A percentile compares a stretch with the other conserved stretches of the same genome.
Evolutionary conservation across 1,284 basidiomycete species (phyloP).

Genomic region (Bjerkandera adusta): DNA sequence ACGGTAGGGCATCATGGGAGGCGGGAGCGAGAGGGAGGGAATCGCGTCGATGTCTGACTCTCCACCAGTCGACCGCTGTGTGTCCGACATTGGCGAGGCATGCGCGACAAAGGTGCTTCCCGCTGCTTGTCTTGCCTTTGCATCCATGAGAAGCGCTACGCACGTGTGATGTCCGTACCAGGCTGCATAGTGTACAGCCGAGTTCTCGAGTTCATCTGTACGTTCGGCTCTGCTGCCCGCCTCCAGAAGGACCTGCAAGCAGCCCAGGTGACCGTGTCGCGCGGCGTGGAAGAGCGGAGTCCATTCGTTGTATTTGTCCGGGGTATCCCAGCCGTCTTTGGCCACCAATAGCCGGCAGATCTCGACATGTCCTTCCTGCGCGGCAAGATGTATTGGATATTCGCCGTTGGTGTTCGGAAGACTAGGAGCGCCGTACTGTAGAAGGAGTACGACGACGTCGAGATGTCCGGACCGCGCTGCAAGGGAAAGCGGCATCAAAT

Average conservation of each 20-base stretch:
- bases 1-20: conserved; percentile 96
- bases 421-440: conserved; percentile 77
- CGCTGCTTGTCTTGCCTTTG: conserved; percentile 27
- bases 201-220: conserved; percentile 84
- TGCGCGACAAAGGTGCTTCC: conserved; percentile 19
- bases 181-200: conserved; percentile 92
- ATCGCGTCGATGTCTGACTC: conserved; percentile 88
- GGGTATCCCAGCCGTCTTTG: conserved; percentile 81
- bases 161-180: conserved; percentile 94
- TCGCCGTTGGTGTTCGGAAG: conserved; percentile 92
- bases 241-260: conserved; percentile 76
- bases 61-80: conserved; percentile 35
- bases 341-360: conserved; percentile 80
- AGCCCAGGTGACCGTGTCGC: conserved; percentile 80
- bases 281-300: conserved; percentile 97
- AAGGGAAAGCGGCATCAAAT: conserved; percentile 87
- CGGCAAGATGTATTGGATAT: conserved; percentile 96
- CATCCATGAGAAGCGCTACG: conserved; percentile 70
- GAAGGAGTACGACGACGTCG: conserved; percentile 78
- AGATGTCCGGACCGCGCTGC: conserved; percentile 90
- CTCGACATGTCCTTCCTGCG: conserved; percentile 88
- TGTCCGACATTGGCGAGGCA: conserved; percentile 30
- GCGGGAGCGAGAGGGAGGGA: conserved; percentile 91
- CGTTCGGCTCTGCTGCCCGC: conserved; percentile 76
- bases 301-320: conserved; percentile 98